Evolutionary conservation across 257 asterid genomes (phyloP).

Genomic region (Osmanthus fragrans): DNA sequence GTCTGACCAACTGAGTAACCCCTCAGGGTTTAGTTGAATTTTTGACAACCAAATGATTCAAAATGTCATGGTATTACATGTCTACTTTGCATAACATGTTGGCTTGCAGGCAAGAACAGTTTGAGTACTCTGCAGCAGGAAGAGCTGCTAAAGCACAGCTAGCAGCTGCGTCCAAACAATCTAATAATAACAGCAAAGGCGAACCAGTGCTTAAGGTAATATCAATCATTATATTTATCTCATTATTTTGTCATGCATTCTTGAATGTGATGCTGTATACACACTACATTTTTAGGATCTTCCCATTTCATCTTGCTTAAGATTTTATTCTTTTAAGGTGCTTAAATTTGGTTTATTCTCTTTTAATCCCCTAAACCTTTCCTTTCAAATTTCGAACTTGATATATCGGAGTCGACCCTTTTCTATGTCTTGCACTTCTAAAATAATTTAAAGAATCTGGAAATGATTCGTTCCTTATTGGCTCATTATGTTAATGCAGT

Average conservation of each 20-base stretch:
- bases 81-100: background rate
- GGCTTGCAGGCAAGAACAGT: constrained; percentile 72
- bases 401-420: background rate
- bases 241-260: background rate
- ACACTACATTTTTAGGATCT: background rate
- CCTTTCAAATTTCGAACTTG: constrained; percentile 1
- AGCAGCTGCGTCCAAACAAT: constrained; percentile 76
- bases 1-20: no score
- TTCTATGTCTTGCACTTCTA: background rate
- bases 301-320: background rate
- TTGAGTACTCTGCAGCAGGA: constrained; percentile 82
- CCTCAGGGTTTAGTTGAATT: no score
- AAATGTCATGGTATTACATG: background rate
- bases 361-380: background rate
- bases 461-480: constrained; percentile 19
- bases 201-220: constrained; percentile 88
- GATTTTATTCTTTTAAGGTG: background rate
- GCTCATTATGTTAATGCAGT: constrained; percentile 55
- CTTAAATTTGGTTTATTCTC: background rate
- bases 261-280: background rate
- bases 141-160: constrained; percentile 85
- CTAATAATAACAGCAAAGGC: constrained; percentile 64
- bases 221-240: background rate
- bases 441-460: background rate
- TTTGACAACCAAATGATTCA: background rate